Base-by-base conservation (phyloP, 345 rosid species). In the Corchorus olitorius region DNA sequence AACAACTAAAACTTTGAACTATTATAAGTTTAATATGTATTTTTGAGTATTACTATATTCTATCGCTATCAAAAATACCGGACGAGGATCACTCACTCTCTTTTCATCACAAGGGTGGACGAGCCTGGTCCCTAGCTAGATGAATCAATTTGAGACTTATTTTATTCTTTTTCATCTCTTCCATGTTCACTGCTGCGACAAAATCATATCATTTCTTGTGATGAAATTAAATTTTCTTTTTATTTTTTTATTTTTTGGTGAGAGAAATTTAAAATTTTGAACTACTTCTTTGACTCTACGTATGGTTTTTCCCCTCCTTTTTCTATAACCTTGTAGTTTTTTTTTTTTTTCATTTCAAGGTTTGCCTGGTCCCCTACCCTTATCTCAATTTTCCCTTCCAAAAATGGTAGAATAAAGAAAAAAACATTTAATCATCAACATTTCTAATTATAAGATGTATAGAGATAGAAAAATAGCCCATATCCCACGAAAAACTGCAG, bases 401-500 rank as follows among this genome's bases (percentile, higher is more conserved):
- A 6, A 39, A 39, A 3, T 39, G 6, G 6, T 39, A 39, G 6
- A 39, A 39, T 39, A 39, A 3, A 39, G 5, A 39, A 39, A 3
- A 39, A 39, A 1, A 1, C 6, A 4, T 3, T 39, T 39, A 39
- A 39, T 39, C 43, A 39, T 39, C 43, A 39, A 39, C 1, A 45
- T 45, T 45, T 45, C 9, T 45, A 4, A 4, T 59, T 58, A 4
- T 22, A 8, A 58, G 62, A 20, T 1, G 61, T 19, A 20, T 56
- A 39, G 43, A 39, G 6, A 39, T 39, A 39, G 2, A 3, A 39
- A 39, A 39, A 39, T 19, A 19, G 53, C 14, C 50, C 53, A 22
- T 2, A 17, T 66, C 54, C 52, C n/a, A 67, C 71, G 71, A 67
- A 66, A 46, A 46, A 66, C 54, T 66, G n/a, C 71, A 20, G 41